Evolutionary conservation across 495 filamentous ascomycete species (phyloP).

Genomic region (Rhypophila decipiens): DNA sequence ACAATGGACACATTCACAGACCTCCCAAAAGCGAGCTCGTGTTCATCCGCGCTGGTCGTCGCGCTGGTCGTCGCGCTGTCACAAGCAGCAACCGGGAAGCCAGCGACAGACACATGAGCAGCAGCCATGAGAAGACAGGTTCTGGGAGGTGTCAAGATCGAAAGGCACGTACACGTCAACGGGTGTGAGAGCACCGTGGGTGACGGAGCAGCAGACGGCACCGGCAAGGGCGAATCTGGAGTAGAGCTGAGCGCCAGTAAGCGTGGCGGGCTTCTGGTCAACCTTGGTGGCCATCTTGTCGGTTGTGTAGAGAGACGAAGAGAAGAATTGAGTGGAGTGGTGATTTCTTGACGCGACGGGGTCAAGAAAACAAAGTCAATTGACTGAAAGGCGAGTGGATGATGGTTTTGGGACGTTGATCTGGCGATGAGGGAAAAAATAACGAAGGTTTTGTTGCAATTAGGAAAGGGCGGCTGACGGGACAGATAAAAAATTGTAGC

Average conservation of each 20-base stretch:
- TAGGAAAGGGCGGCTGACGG: constrained; percentile 8
- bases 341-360: constrained; percentile 16
- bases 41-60: too few relatives aligned
- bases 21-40: too few relatives aligned
- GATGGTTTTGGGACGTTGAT: constrained; percentile 9
- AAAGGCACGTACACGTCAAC: constrained; percentile 86
- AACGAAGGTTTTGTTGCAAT: too few relatives aligned
- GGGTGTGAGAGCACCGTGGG: constrained; percentile 85
- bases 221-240: constrained; percentile 87
- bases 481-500: constrained; percentile 20
- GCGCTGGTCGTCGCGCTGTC: too few relatives aligned
- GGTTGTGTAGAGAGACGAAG: constrained; percentile 3
- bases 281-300: constrained; percentile 29
- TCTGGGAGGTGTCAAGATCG: background rate
- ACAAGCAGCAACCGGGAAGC: too few relatives aligned
- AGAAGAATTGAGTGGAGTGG: constrained; percentile 27
- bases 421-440: constrained; percentile 22
- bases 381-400: constrained; percentile 15
- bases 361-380: constrained; percentile 21
- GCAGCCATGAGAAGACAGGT: background rate
- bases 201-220: constrained; percentile 90
- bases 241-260: constrained; percentile 55
- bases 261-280: constrained; percentile 26
- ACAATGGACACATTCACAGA: background rate
- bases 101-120: too few relatives aligned